Evolutionary conservation across 306 rosid species (phyloP), one percentile per base, ranked within the genome.

Genomic region (Alnus glutinosa): DNA sequence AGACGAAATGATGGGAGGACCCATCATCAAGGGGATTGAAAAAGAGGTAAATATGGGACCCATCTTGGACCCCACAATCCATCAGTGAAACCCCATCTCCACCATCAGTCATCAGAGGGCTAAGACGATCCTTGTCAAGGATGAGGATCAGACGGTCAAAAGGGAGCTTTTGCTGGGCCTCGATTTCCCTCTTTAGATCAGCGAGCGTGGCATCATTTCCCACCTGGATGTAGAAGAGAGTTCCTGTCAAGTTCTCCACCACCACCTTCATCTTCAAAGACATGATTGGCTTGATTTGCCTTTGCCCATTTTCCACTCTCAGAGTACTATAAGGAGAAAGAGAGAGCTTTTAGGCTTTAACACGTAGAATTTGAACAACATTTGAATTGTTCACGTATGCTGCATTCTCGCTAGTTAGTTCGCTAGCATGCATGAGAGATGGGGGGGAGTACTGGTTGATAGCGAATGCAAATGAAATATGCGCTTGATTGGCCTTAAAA

Each of bases 31-130:
- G 5, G 9, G 92, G 89, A 59, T 46, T 44, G 78, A 92, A 64
- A 83, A 92, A 89, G 55, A 92, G 74, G 19, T 90, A 89, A 49
- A 90, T 59, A 73, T 86, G 89, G 37, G 85, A 81, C n/a, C 89
- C 87, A 80, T 89, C 92, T 70, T 79, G 79, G 74, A 92, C 83
- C 4, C 97, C 96, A 81, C 68, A 90, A 79, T 90, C 89, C 76
- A 66, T 39, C 2, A 92, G 84, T 4, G 89, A 71, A 13, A 47
- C 28, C 11, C 69, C 82, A 62, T 83, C 90, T 8, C 81, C 87
- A 1, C 76, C 83, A n/a, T 39, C 75, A 3, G 48, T 81, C 54
- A 84, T 76, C 62, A 79, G 28, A 79, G 48, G 75, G 49, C 71
- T 42, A 18, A 6, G 52, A 23, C 28, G 28, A 80, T 83, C 73